Conservation (phyloP, 1,284 basidiomycete genomes). For the Puccinia hordei region DNA sequence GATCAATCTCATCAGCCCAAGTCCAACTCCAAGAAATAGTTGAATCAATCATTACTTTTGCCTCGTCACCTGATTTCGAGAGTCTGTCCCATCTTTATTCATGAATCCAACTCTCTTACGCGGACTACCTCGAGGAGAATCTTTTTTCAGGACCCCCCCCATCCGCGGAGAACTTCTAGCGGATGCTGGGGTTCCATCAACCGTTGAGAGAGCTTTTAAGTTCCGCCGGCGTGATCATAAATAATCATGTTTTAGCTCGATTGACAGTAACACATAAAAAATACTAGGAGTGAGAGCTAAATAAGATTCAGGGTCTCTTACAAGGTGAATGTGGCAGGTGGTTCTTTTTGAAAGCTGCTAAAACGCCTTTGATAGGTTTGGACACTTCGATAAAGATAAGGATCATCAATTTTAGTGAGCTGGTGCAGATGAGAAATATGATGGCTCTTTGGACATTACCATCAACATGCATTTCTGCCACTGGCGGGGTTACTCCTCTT, state of each 20-base stretch:
- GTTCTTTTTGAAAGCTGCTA: not conserved
- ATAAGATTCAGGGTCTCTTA: not conserved
- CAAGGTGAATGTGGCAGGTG: not conserved
- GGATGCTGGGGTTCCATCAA: not conserved
- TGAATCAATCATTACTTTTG: not conserved
- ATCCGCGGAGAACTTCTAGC: too few species aligned
- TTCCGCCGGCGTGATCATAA: not conserved
- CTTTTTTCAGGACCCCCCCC: not conserved
- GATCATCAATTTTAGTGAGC: not conserved
- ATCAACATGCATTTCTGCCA: not conserved
- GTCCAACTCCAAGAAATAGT: not conserved
- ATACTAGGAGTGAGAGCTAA: not conserved
- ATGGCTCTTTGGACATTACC: not conserved
- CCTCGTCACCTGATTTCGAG: not conserved
- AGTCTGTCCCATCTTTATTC: not conserved
- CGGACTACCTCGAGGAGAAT: not conserved
- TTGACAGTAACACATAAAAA: not conserved
- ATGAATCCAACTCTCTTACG: not conserved
- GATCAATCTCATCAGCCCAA: not conserved
- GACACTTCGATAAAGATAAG: not conserved
- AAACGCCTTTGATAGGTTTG: not conserved
- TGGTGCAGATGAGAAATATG: not conserved
- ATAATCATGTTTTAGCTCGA: not conserved
- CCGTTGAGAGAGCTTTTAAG: not conserved
- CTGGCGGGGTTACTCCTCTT: not conserved